Base-by-base conservation (phyloP, 176 grass and related monocot genomes). In the Eragrostis nindensis region DNA sequence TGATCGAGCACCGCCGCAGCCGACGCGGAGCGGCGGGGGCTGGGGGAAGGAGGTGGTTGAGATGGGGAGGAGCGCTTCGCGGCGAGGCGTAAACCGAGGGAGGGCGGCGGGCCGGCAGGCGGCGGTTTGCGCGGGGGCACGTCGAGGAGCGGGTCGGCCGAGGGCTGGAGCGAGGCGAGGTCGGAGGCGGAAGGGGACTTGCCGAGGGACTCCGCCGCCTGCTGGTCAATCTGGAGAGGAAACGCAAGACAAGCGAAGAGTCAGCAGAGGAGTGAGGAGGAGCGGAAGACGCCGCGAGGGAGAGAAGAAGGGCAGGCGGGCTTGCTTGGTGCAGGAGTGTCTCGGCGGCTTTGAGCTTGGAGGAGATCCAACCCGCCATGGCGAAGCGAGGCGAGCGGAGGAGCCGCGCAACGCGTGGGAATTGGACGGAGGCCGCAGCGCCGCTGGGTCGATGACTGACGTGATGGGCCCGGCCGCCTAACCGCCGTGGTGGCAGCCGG, bases 321-420 rank as follows among this genome's bases (percentile, higher is more conserved):
- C 86, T 88, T 81, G 80, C 96, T 77, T 98, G 96, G 64, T 98
- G 96, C 75, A 98, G 96, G 11, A 98, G 74, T 74, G 90, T 95
- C 46, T 98, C 96, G 19, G 96, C 96, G 18, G 86, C 96, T 76
- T 95, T 98, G 88, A 98, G 90, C 92, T 95, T 98, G 43, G 92
- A 93, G 67, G 96, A 98, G 88, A 98, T 95, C 96, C 96, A 98
- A 25, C 86, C 80, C 57, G 96, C 90, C 96, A 98, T 98, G 76
- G 62, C 86, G 76, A 43, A 26, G 59, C 50, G 50, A n/a, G 55
- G 55, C 9, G 67, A 30, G 29, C 29, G 26, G 62, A 36, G 39
- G 25, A 16, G 55, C 27, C 55, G 79, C 26, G 67, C 68, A 15
- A 36, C 53, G 63, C 17, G 71, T 13, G 18, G 17, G 48, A 72